These are phyloP conservation scores for Mangifera indica DNA, from an alignment of 345 rosid genomes.

Conservation along the genomic window DNA sequence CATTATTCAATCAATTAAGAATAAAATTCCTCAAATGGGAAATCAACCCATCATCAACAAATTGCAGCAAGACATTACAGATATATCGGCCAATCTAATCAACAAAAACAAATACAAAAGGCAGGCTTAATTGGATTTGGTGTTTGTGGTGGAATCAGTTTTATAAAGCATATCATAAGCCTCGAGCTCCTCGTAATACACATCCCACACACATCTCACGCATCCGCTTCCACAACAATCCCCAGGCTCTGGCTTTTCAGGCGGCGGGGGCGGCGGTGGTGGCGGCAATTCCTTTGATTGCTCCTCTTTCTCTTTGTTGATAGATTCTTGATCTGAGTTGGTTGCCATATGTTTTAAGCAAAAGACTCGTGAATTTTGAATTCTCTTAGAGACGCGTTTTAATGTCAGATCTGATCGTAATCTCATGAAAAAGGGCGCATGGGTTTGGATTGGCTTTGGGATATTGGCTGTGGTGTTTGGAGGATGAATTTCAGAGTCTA, in stretches of 20 bases:
- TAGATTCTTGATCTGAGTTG: not conserved
- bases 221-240: constrained; percentile 98
- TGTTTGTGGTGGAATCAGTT: constrained; percentile 22
- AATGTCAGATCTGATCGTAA: constrained; percentile 7
- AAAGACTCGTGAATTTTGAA: constrained; percentile 1
- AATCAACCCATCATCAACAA: not conserved
- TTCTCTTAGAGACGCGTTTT: constrained; percentile 7
- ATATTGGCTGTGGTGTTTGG: not conserved
- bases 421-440: constrained; percentile 4
- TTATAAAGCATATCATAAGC: constrained; percentile 53
- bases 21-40: no score
- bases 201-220: constrained; percentile 93
- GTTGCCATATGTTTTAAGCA: constrained; percentile 17
- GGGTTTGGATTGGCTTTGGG: not conserved
- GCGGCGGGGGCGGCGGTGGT: constrained; percentile 53
- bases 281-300: constrained; percentile 11
- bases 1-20: no score
- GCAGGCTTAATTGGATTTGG: constrained; percentile 17
- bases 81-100: not conserved
- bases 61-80: not conserved
- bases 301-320: constrained; percentile 5
- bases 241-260: constrained; percentile 92
- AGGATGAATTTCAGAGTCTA: not conserved
- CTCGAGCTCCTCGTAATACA: constrained; percentile 85
- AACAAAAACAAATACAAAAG: not conserved